Percentiles rank a stretch among this genome's conserved stretches.
These are phyloP conservation scores for Buxus sempervirens DNA, from an alignment of 164 flowering plant genomes.

Conservation along the genomic window DNA sequence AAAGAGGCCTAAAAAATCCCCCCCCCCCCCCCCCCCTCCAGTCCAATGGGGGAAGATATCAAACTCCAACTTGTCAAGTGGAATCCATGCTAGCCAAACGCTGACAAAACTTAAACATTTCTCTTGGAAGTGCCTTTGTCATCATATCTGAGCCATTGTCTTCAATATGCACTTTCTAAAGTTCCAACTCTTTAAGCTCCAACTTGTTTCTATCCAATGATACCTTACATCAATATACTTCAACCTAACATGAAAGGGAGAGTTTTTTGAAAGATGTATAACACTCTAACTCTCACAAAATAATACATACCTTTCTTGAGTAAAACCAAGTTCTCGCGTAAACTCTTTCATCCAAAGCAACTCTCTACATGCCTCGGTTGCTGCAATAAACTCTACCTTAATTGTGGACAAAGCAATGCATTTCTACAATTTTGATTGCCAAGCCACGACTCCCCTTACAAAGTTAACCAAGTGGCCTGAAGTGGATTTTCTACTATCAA, in stretches of 20 bases:
- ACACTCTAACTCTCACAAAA: constrained; percentile 13
- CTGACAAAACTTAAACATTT: no score
- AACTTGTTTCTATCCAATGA: not conserved
- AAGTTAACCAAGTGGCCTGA: constrained; percentile 1
- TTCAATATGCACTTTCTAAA: constrained; percentile 12
- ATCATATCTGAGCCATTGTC: constrained; percentile 9
- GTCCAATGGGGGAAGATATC: no score
- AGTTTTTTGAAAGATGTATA: constrained; percentile 1
- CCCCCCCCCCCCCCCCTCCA: no score
- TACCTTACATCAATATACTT: not conserved
- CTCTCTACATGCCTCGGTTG: not conserved
- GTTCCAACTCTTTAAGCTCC: no score
- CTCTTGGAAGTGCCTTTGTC: no score
- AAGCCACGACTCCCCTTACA: not conserved
- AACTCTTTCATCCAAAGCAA: no score
- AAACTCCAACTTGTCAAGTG: no score
- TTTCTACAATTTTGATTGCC: constrained; percentile 4
- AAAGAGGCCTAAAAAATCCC: no score
- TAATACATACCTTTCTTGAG: not conserved
- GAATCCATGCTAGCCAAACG: no score
- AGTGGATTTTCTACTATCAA: constrained; percentile 7
- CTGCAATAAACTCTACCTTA: not conserved
- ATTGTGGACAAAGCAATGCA: constrained; percentile 5
- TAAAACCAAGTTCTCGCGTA: no score
- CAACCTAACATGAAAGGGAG: not conserved